These are phyloP conservation scores for Kodamaea ohmeri DNA, from an alignment of 1,139 yeast species.

Conservation along the genomic window DNA sequence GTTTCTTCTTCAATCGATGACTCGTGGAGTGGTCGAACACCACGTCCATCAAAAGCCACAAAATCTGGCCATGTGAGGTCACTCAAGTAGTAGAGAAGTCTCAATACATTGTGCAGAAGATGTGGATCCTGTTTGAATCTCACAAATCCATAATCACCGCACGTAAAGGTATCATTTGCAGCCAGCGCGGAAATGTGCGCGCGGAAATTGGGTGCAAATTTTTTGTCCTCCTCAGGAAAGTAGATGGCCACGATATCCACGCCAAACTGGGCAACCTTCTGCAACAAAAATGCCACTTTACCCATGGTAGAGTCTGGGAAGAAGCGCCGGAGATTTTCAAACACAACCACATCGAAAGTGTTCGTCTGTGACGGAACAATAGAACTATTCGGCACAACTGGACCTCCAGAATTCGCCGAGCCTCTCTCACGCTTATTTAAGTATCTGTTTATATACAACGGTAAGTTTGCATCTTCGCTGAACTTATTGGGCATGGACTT, in stretches of 20 bases:
- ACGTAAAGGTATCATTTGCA: slow-evolving; percentile 15
- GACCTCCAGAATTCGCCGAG: neutral
- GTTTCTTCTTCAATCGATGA: slow-evolving; percentile 13
- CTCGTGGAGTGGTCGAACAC: slow-evolving; percentile 13
- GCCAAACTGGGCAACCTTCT: slow-evolving; percentile 33
- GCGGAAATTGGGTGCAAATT: slow-evolving; percentile 5
- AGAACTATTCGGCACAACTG: neutral
- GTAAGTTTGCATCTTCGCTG: slow-evolving; percentile 27
- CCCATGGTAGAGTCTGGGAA: slow-evolving; percentile 19
- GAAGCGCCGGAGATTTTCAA: slow-evolving; percentile 43
- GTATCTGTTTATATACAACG: slow-evolving; percentile 17
- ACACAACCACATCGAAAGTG: slow-evolving; percentile 35
- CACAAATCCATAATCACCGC: slow-evolving; percentile 32
- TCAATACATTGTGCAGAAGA: slow-evolving; percentile 25
- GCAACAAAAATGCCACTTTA: slow-evolving; percentile 17
- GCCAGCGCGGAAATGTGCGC: slow-evolving; percentile 11
- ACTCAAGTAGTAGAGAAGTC: slow-evolving; percentile 32
- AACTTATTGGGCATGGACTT: slow-evolving; percentile 27
- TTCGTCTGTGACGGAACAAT: slow-evolving; percentile 1
- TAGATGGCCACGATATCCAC: slow-evolving; percentile 44
- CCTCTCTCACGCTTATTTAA: slow-evolving; percentile 21
- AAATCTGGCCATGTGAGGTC: slow-evolving; percentile 28
- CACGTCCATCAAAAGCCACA: slow-evolving; percentile 17
- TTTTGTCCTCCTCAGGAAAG: slow-evolving; percentile 33
- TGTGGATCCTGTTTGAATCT: slow-evolving; percentile 21